Evolutionary conservation across 2,329 filamentous ascomycete species (phyloP), one percentile per base, ranked within the genome.

Genomic region (Epichloe sp.): DNA sequence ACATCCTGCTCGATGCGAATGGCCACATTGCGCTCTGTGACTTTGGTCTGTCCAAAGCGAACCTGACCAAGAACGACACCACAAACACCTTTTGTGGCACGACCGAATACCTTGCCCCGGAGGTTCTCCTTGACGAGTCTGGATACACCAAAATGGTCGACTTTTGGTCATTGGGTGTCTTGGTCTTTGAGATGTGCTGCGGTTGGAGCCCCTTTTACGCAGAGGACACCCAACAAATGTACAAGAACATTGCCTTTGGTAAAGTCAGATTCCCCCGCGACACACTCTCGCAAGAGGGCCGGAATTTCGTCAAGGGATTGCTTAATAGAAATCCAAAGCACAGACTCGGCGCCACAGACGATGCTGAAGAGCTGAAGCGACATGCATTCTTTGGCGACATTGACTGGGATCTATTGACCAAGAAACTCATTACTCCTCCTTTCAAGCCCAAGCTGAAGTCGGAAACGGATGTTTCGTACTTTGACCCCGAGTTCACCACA

Each of bases 81-180:
- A 98, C 93, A 49, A 98, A 97, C 69, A 98, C 93, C 0, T 98
- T 98, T 68, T 98, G 93, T 65, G 93, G 93, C 55, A 98, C 93
- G 1, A 98, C 93, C 0, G 93, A 98, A 66, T 98, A 98, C 64
- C 78, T 98, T 19, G 93, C 93, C 0, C 93, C 93, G 0, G 93
- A 98, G 64, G 93, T 97, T 3, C 76, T 98, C 14, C 73, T 98
- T 44, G 93, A 98, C 59, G 93, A 98, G 71, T 87, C 89, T 62
- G 93, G 93, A 36, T 98, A 98, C 69, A 97, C 93, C 50, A 97
- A 97, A 72, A 97, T 98, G 93, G 93, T 98, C 6, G 93, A 98
- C 67, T 98, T 97, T 68, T 98, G 93, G 93, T 98, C 93, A 2
- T 77, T 98, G 12, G 93, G 93, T 52, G 93, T 98, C 46, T 76